Base-by-base conservation (phyloP, 768 basidiomycete genomes). In the Albatrellus ellisii region DNA sequence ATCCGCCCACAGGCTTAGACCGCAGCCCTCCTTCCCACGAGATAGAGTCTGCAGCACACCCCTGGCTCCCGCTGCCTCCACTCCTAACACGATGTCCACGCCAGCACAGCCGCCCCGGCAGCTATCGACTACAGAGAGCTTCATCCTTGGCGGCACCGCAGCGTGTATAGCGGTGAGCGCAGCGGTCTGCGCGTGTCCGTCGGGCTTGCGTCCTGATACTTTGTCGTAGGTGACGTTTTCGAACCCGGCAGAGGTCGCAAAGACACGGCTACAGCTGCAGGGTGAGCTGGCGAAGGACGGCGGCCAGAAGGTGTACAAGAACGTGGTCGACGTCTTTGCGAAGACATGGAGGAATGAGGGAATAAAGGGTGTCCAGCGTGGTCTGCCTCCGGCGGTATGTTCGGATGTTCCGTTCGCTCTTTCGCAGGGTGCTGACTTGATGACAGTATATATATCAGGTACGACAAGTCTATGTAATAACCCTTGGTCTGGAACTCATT, bases 211-310 rank as follows among this genome's bases (percentile, higher is more conserved):
- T 25, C n/a, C 35, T 34, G 24, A 24, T 37, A n/a, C 52, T n/a
- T n/a, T n/a, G n/a, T n/a, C n/a, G n/a, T n/a, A 87, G 84, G 82
- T 87, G 37, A 84, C 84, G 6, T 62, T 86, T 42, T 84, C 82
- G 4, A 86, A 86, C 50, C 77, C 80, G 10, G 79, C 78, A 4
- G 81, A 82, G 54, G 88, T 91, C 17, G 84, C 86, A 34, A 98
- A 98, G 63, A 98, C 95, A 31, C 81, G 94, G 42, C 63, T 99
- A 39, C 95, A 99, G 59, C 72, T 99, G 20, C 91, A 98, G 56
- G 95, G 94, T 20, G 95, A 98, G 60, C 74, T 99, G 9, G 77
- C 84, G 26, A 89, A 82, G 55, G 70, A 62, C 6, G 76, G 80
- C 7, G 70, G 68, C 12, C 48, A 59, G 49, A 85, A 77, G 56